Conservation (phyloP, 2,329 filamentous ascomycete species). For the Cryphonectria radicalis region DNA sequence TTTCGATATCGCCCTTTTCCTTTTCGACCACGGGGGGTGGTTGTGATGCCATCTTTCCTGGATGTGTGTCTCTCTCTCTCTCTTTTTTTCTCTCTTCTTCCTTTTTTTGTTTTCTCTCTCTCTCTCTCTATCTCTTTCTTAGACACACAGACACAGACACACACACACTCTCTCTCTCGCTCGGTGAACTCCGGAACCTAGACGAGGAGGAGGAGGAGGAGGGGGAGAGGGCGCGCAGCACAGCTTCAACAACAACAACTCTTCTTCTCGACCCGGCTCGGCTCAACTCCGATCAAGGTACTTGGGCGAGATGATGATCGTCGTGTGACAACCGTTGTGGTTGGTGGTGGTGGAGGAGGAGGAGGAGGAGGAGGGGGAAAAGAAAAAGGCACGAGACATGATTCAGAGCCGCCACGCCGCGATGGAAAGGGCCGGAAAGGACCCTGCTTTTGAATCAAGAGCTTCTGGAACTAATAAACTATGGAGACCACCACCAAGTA, state of each 20-base stretch:
- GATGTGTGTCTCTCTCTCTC: not conserved
- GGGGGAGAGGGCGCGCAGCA: not conserved
- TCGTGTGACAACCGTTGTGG: constrained; percentile 19
- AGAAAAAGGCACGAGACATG: constrained; percentile 23
- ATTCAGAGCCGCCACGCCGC: constrained; percentile 12
- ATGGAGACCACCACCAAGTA: not conserved
- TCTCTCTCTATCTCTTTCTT: not conserved
- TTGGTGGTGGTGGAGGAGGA: constrained; percentile 1
- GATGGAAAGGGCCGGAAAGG: constrained; percentile 9
- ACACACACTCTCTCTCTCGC: not conserved
- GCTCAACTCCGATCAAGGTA: constrained; percentile 9
- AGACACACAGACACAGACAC: too few relatives aligned
- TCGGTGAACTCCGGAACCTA: not conserved
- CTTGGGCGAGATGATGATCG: not conserved
- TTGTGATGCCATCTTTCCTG: not conserved
- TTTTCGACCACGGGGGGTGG: constrained; percentile 8
- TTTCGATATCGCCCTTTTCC: constrained; percentile 24
- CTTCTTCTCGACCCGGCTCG: constrained; percentile 7
- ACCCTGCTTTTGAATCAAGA: constrained; percentile 22
- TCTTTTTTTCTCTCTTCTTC: not conserved
- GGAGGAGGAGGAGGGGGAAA: constrained; percentile 1
- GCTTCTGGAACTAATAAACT: not conserved
- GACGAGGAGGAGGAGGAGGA: not conserved
- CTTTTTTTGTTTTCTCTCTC: not conserved
- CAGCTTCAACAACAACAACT: constrained; percentile 1